Evolutionary conservation across 2,329 filamentous ascomycete genomes (phyloP).

Genomic region (Talaromyces funiculosus): DNA sequence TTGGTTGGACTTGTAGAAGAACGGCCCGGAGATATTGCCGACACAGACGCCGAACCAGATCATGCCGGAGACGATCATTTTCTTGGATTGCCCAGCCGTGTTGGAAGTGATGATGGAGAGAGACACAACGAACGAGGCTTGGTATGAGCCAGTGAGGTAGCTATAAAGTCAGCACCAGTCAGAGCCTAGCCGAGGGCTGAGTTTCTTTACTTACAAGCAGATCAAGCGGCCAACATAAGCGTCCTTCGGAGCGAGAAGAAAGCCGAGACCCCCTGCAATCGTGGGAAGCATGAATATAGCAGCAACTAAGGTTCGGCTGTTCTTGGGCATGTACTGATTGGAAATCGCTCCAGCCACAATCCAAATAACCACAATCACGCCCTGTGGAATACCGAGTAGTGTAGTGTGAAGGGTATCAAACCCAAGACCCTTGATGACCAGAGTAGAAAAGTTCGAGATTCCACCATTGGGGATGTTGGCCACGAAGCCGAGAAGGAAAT

Average conservation of each 20-base stretch:
- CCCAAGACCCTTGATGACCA: conserved; percentile 37
- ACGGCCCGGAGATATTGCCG: conserved; percentile 25
- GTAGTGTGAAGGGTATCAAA: conserved; percentile 33
- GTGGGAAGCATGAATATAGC: conserved; percentile 22
- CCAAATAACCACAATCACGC: conserved; percentile 28
- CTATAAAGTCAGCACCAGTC: conserved; percentile 8
- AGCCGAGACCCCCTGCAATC: conserved; percentile 19
- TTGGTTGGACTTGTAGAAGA: conserved; percentile 24
- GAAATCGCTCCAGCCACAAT: conserved; percentile 18
- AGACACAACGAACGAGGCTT: conserved; percentile 26
- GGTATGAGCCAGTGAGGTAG: conserved; percentile 25
- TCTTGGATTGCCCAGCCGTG: conserved; percentile 29
- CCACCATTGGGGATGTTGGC: conserved; percentile 27
- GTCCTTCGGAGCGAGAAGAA: conserved; percentile 16
- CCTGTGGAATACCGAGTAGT: conserved; percentile 35
- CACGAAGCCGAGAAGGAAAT: conserved; percentile 5
- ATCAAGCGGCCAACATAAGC: conserved; percentile 20
- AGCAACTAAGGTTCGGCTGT: conserved; percentile 18
- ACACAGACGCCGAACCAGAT: conserved; percentile 24
- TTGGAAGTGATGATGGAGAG: conserved; percentile 27
- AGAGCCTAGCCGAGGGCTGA: background rate
- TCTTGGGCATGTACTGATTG: conserved; percentile 21
- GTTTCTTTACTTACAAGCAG: conserved; percentile 15
- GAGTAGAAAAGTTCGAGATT: conserved; percentile 25
- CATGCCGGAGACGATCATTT: conserved; percentile 25